Evolutionary conservation across 306 rosid species (phyloP), one percentile per base, ranked within the genome.

Genomic region (peach (Prunus persica)): DNA sequence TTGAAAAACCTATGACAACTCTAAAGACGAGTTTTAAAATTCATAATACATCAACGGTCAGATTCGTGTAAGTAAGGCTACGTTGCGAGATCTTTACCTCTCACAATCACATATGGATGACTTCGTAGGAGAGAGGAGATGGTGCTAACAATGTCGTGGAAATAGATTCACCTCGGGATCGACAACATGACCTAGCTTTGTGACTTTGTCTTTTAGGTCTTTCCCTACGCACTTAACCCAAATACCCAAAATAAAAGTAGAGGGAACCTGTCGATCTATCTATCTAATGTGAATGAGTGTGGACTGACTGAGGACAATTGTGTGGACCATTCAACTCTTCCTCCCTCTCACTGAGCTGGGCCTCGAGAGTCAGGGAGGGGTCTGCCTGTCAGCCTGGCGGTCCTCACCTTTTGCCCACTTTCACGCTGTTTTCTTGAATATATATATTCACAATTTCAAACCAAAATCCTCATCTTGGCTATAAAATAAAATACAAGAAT

Each of bases 151-250:
- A 64, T 22, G 46, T 13, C 28, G 27, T 52, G 68, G 75, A 76
- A 78, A 81, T 79, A 11, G 19, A 12, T 20, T 81, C 80, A 2
- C 79, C 67, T 84, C 45, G 90, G 90, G 90, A 87, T 87, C 83
- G 73, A 57, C 83, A 57, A 74, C 67, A 51, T 16, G 14, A 16
- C 79, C 16, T 75, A 18, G 41, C 57, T 18, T 62, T 30, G 30
- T 32, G 63, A 22, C 73, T 84, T 75, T 32, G 73, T 75, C 78
- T 82, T 82, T 80, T 67, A 34, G 27, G 27, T 38, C 41, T 72
- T 15, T 41, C 27, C 22, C 20, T 32, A 16, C 43, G 43, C 43
- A 38, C 43, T 38, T 38, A 1, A 9, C 41, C 75, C 27, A 20
- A 57, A 11, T 54, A n/a, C 20, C 64, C 76, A 47, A 72, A 19